A percentile compares a stretch with the other conserved stretches of the same genome.
These are phyloP conservation scores for Pseudogymnoascus sp. DNA, from an alignment of 2,329 filamentous ascomycete genomes.

Conservation along the genomic window DNA sequence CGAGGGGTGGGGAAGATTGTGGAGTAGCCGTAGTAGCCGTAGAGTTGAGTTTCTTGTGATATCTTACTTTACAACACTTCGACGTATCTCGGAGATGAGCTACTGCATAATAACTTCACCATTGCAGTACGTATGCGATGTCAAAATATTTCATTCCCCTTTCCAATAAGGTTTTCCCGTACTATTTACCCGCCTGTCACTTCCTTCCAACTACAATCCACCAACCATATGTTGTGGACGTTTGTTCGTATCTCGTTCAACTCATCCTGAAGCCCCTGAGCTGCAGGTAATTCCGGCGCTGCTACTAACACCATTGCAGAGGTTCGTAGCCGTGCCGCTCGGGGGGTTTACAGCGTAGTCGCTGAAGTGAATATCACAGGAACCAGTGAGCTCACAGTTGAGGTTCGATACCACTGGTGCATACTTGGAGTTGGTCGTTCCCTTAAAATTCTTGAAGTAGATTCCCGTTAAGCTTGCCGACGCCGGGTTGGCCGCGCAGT, in stretches of 20 bases:
- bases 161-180: background rate
- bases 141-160: background rate
- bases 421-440: slow-evolving; percentile 32
- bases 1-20: background rate
- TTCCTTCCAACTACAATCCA: background rate
- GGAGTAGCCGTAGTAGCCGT: background rate
- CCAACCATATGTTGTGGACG: background rate
- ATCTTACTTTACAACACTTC: background rate
- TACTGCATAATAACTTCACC: background rate
- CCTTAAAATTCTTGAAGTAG: slow-evolving; percentile 31
- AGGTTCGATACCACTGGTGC: slow-evolving; percentile 30
- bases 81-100: background rate
- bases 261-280: slow-evolving; percentile 28
- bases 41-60: background rate
- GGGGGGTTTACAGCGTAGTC: slow-evolving; percentile 29
- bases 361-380: slow-evolving; percentile 30
- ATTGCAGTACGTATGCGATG: background rate
- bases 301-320: slow-evolving; percentile 29
- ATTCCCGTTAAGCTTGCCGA: slow-evolving; percentile 29
- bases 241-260: background rate
- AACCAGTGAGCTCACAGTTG: slow-evolving; percentile 31
- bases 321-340: slow-evolving; percentile 26
- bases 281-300: slow-evolving; percentile 28
- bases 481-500: slow-evolving; percentile 30
- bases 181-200: background rate